Evolutionary conservation across 768 basidiomycete genomes (phyloP).

Genomic region (Asterophora lycoperdoides): DNA sequence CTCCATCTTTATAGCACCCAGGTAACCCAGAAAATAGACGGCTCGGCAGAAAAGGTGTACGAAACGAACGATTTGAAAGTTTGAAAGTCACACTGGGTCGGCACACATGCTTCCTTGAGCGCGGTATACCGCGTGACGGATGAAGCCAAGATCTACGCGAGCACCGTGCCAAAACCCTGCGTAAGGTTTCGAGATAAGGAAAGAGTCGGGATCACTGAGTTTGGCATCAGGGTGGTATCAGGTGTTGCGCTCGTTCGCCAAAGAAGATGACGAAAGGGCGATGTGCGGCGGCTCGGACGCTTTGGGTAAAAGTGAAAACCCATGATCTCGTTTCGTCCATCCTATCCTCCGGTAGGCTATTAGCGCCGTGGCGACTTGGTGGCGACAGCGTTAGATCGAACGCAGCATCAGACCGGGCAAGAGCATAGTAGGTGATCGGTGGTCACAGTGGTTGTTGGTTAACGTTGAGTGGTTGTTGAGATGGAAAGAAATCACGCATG

Average conservation of each 20-base stretch:
- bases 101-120: slow-evolving; percentile 3
- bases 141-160: not conserved
- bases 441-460: too few relatives aligned
- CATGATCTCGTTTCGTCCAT: too few relatives aligned
- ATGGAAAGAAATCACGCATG: slow-evolving; percentile 35
- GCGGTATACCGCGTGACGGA: not conserved
- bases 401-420: not conserved
- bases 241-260: not conserved
- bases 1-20: not conserved
- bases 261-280: not conserved
- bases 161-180: not conserved
- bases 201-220: not conserved
- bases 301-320: too few relatives aligned
- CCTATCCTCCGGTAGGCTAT: too few relatives aligned
- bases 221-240: too few relatives aligned
- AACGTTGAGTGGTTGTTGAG: slow-evolving; percentile 46
- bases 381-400: too few relatives aligned
- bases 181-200: not conserved
- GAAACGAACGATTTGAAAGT: too few relatives aligned
- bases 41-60: not conserved
- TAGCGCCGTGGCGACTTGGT: too few relatives aligned
- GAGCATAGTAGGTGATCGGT: too few relatives aligned
- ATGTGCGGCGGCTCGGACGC: too few relatives aligned
- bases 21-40: not conserved
- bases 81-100: not conserved